Evolutionary conservation across 2,329 filamentous ascomycete genomes (phyloP).

Genomic region (Botrytis fragariae): DNA sequence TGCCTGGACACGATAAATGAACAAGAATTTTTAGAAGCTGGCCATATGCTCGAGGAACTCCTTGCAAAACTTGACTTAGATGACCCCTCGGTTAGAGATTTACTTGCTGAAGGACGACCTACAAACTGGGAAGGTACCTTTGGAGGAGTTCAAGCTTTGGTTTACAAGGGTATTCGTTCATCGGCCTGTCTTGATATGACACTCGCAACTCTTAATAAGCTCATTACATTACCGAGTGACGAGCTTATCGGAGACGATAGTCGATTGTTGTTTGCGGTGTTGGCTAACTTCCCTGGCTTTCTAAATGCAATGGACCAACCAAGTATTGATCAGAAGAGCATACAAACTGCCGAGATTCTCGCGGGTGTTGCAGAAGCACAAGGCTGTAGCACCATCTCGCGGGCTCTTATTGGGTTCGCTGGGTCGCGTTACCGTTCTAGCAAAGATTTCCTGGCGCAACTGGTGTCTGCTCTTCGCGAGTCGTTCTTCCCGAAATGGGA

Average conservation of each 20-base stretch:
- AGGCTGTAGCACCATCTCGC: conserved; percentile 63
- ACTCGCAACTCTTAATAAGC: conserved; percentile 71
- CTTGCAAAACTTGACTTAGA: conserved; percentile 80
- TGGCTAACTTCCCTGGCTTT: conserved; percentile 89
- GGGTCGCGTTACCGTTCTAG: conserved; percentile 63
- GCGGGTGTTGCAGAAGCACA: conserved; percentile 71
- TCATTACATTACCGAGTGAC: conserved; percentile 77
- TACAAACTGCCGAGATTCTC: conserved; percentile 66
- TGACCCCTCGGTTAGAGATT: conserved; percentile 63
- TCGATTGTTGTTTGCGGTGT: conserved; percentile 77
- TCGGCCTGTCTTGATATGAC: conserved; percentile 77
- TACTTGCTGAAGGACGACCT: conserved; percentile 76
- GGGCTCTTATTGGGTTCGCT: conserved; percentile 68
- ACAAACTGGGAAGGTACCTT: conserved; percentile 86
- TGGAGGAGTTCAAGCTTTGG: conserved; percentile 77
- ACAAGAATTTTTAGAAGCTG: conserved; percentile 84
- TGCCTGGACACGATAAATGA: conserved; percentile 97
- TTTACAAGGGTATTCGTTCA: conserved; percentile 91
- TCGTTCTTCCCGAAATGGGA: conserved; percentile 81
- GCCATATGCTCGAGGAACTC: conserved; percentile 87
- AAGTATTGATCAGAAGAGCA: conserved; percentile 52
- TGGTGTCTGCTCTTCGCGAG: conserved; percentile 70
- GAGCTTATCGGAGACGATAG: conserved; percentile 77
- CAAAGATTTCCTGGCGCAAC: conserved; percentile 72
- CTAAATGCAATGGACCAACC: conserved; percentile 72